Evolutionary conservation across 2,329 filamentous ascomycete species (phyloP), one percentile per base, ranked within the genome.

Genomic region (Venturia effusa): DNA sequence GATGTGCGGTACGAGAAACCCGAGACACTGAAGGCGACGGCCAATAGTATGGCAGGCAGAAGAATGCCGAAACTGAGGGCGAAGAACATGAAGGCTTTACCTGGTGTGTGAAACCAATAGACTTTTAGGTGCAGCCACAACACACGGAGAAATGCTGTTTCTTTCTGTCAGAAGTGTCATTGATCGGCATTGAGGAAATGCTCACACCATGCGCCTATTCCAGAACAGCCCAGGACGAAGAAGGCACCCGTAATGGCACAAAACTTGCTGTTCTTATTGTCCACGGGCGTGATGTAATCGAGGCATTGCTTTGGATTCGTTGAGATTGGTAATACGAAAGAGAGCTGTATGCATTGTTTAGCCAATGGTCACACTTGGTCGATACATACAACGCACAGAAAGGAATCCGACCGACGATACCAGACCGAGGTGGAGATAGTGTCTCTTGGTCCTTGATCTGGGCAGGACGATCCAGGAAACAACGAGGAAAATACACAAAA

Each of bases 351-450:
- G 57, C 55, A 40, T 57, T 43, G 4, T 8, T 34, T 37, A 37
- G 59, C 57, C 27, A 17, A 27, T 41, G 7, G 15, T 51, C 1
- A 41, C 10, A 41, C 37, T 32, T 6, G 4, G 27, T 27, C 30
- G 15, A 60, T 13, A n/a, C 40, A 22, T 1, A 34, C 3, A 24
- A 54, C 37, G 62, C 61, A 64, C 54, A 24, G 61, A 57, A 30
- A 64, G 22, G 17, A 64, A 43, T 11, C 37, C 43, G 22, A 64
- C 34, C 6, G 83, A 87, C 48, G 87, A 74, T 0, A 87, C 87
- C 59, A 96, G 80, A 70, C 89, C 90, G 67, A 96, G 86, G 72
- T 87, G 94, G 51, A 96, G 79, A 70, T 96, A 96, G 74, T 96
- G 92, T 48, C 91, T 84, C 71, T 89, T 87, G n/a, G 90, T 94